Base-by-base conservation (phyloP, 2,329 filamentous ascomycete species). In the Penicillium sp. region DNA sequence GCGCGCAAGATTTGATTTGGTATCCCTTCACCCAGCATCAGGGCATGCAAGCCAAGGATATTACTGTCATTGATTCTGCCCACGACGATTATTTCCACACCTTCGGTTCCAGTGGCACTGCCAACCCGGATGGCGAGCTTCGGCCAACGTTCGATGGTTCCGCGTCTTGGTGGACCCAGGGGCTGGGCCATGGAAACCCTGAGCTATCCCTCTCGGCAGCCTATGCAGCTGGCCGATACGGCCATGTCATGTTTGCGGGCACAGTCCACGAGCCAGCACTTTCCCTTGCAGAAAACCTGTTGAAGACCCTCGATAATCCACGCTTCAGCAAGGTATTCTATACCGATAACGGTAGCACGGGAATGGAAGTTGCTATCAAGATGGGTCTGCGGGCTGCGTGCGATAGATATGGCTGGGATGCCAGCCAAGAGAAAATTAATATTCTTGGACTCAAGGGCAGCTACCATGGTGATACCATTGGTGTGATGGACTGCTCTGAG, bases 101-200 rank as follows among this genome's bases (percentile, higher is more conserved):
- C 0, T 75, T 77, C 50, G 67, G 67, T n/a, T 60, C 68, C 4
- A 59, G 60, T 14, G 63, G 55, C 15, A 27, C 60, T 67, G 46
- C 61, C 2, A 40, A 62, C 4, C 49, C 59, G 1, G 49, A 55
- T 6, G 60, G 54, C 22, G 67, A 85, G 3, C 73, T 90, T 0
- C 81, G 80, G 44, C 82, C 89, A 1, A 87, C 88, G 0, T 92
- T 94, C 53, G 91, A 95, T 63, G 90, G 88, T 2, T 94, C 90
- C 0, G 90, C 90, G 1, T 93, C 89, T 0, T 95, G 91, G 90
- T 95, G 91, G 90, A 95, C 90, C 0, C 91, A 95, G 72, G 90
- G 90, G 2, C 81, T 95, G 0, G 90, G 91, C 1, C 91, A 95
- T 61, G 88, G 86, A 6, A 92, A 90, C 63, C 83, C 89, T 0